Evolutionary conservation across 2,329 filamentous ascomycete species (phyloP).

Genomic region (Ascochyta clinopodiicola): DNA sequence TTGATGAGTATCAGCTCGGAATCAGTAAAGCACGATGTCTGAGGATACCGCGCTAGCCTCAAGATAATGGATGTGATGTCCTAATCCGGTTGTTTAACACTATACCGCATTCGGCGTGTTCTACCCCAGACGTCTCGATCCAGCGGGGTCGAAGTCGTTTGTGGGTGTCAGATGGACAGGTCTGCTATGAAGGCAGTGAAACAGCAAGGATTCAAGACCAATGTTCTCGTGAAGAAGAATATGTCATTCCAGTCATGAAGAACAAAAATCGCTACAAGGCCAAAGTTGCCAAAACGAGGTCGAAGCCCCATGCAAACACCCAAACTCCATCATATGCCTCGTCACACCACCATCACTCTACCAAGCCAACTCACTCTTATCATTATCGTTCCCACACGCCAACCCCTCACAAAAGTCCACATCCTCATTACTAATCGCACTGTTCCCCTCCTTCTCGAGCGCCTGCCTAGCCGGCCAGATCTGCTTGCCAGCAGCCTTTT

Average conservation of each 20-base stretch:
- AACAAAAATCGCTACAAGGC: slow-evolving; percentile 9
- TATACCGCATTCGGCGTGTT: slow-evolving; percentile 2
- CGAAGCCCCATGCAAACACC: slow-evolving; percentile 26
- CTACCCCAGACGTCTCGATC: slow-evolving; percentile 1
- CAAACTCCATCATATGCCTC: slow-evolving; percentile 29
- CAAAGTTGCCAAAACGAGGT: slow-evolving; percentile 12
- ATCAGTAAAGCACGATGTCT: not conserved
- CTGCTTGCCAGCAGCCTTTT: slow-evolving; percentile 54
- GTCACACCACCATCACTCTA: slow-evolving; percentile 19
- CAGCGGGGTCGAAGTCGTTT: slow-evolving; percentile 1
- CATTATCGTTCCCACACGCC: slow-evolving; percentile 34
- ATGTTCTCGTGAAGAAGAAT: not conserved
- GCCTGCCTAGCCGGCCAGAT: slow-evolving; percentile 60
- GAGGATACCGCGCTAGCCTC: not conserved
- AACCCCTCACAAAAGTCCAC: slow-evolving; percentile 38
- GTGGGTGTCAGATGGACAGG: too few species aligned
- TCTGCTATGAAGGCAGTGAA: too few species aligned
- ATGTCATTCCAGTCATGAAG: not conserved
- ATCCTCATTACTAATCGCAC: slow-evolving; percentile 32
- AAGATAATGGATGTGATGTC: slow-evolving; percentile 18
- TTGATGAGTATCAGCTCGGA: not conserved
- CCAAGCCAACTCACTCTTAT: slow-evolving; percentile 38
- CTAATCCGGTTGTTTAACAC: slow-evolving; percentile 10
- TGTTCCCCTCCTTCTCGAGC: slow-evolving; percentile 25
- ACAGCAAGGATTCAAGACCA: not conserved